Conservation (phyloP, 106 monocot species). For the Gastrodia elata region DNA sequence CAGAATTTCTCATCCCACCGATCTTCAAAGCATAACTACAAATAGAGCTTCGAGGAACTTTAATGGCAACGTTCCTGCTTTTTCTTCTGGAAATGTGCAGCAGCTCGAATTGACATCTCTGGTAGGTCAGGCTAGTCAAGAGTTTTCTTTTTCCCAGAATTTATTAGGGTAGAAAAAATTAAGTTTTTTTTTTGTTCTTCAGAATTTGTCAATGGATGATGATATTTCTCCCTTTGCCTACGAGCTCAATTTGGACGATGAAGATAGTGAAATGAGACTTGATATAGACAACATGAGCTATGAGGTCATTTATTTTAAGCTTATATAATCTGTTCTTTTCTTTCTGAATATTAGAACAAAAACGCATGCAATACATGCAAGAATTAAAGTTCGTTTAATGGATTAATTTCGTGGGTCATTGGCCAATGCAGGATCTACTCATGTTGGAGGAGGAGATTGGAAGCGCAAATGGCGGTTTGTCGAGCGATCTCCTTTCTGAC, state of each 20-base stretch:
- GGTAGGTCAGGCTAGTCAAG: not conserved
- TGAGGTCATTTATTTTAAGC: too few relatives aligned
- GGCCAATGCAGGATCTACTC: conserved; percentile 41
- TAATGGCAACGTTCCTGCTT: not conserved
- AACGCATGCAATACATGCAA: too few relatives aligned
- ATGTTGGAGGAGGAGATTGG: conserved; percentile 68
- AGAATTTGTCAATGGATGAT: conserved; percentile 18
- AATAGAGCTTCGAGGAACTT: not conserved
- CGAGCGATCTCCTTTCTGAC: conserved; percentile 25
- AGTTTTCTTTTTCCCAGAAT: not conserved
- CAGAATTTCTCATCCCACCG: not conserved
- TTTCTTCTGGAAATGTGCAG: not conserved
- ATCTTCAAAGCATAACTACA: not conserved
- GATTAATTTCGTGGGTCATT: not conserved
- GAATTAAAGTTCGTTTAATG: not conserved
- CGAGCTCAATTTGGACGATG: conserved; percentile 23
- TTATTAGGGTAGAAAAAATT: not conserved
- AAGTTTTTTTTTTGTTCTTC: not conserved
- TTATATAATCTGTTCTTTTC: too few relatives aligned
- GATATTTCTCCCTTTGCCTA: conserved; percentile 14
- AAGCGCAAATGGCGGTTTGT: conserved; percentile 43
- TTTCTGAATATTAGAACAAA: too few relatives aligned
- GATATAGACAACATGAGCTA: conserved; percentile 68
- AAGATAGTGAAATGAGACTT: conserved; percentile 48
- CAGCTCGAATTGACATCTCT: not conserved